Percentiles rank a stretch among this genome's conserved stretches.
phyloP scores from a whole-genome alignment of 2,329 filamentous ascomycete species.

The Pseudogymnoascus sp. region DNA sequence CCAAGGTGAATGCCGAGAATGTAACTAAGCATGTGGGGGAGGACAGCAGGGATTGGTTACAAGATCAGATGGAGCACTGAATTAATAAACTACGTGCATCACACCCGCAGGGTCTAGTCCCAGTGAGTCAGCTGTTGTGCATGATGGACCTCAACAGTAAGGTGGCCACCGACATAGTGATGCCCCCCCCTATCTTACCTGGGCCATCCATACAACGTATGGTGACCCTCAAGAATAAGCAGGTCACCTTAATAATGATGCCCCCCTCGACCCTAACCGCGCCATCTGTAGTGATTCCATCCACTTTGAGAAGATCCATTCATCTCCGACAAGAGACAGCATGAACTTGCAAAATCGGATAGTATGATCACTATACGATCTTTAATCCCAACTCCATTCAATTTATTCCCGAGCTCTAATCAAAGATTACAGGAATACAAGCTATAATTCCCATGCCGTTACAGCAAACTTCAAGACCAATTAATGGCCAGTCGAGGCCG shows the following conservation, averaged over 20 bases:
- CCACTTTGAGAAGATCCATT: neutral
- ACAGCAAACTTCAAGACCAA: neutral
- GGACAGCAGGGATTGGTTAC: neutral
- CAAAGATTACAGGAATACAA: neutral
- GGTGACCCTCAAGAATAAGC: neutral
- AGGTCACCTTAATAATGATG: neutral
- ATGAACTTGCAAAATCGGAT: neutral
- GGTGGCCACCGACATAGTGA: neutral
- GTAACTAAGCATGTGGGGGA: neutral
- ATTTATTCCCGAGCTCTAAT: too few species aligned
- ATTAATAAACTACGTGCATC: neutral
- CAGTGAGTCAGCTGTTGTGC: neutral
- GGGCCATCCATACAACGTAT: neutral
- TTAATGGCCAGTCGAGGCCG: conserved; percentile 2
- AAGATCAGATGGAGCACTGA: neutral
- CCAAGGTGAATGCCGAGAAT: neutral
- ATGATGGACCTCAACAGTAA: neutral
- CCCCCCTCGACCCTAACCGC: neutral
- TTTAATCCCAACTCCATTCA: neutral
- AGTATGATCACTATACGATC: neutral
- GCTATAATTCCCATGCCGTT: neutral
- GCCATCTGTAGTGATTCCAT: neutral
- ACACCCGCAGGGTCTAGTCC: neutral
- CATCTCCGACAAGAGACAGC: neutral
- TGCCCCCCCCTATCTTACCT: neutral